These are phyloP conservation scores for Heliamphora exappendiculata DNA, from an alignment of 148 eudicot species.

Conservation along the genomic window DNA sequence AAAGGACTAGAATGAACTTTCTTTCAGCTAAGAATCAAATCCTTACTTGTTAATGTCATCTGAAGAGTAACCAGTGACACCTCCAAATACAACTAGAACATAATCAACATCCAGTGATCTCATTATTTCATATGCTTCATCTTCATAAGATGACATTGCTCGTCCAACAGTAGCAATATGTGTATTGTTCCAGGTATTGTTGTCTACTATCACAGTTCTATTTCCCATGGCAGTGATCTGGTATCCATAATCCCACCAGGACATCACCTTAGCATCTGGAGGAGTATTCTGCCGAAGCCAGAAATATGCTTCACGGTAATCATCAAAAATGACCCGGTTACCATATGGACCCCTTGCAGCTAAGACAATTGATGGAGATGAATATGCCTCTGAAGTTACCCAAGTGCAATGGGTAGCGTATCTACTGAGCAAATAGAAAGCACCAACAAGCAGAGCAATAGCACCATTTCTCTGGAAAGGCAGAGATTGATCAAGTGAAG, in stretches of 20 bases:
- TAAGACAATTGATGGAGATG: constrained; percentile 94
- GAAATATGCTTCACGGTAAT: constrained; percentile 95
- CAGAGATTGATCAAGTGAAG: constrained; percentile 65
- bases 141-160: constrained; percentile 97
- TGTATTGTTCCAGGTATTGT: constrained; percentile 98
- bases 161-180: constrained; percentile 98
- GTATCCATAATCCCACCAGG: constrained; percentile 99
- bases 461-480: constrained; percentile 83
- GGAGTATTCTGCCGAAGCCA: constrained; percentile 98
- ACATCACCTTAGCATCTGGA: constrained; percentile 90
- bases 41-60: constrained; percentile 98
- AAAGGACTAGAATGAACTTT: constrained; percentile 2
- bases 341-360: constrained; percentile 96
- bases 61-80: constrained; percentile 96
- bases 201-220: constrained; percentile 94
- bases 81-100: constrained; percentile 96
- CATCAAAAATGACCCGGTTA: constrained; percentile 88
- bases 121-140: constrained; percentile 96
- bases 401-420: constrained; percentile 91
- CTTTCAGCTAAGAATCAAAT: constrained; percentile 4
- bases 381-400: constrained; percentile 99
- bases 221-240: constrained; percentile 99
- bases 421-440: constrained; percentile 85
- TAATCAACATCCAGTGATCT: constrained; percentile 91
- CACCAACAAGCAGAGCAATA: constrained; percentile 82